Base-by-base conservation (phyloP, 129 eudicot genomes). In the Flaveria bidentis region DNA sequence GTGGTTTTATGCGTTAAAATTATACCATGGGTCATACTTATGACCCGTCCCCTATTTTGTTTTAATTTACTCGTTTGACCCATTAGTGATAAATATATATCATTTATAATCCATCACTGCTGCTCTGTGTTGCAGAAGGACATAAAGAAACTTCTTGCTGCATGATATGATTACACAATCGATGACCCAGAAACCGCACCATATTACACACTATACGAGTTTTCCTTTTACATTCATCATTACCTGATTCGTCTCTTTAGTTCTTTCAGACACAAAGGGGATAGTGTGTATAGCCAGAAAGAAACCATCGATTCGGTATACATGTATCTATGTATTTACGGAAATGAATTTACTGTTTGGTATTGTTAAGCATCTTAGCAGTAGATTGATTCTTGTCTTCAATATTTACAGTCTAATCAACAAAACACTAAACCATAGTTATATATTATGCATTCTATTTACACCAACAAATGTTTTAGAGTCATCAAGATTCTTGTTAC, bases 101-200 rank as follows among this genome's bases (percentile, higher is more conserved):
- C 6, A 33, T 2, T 9, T 36, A 22, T 22, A 69, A 6, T 20
- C 26, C n/a, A 10, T 42, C 11, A 52, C 68, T 72, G 14, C 46
- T 52, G n/a, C 15, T 17, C 39, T 53, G 16, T 83, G 53, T 41
- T 92, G 72, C 96, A 93, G 98, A 86, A 86, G 81, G 96, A 93
- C 83, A 85, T 90, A 51, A 77, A 69, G 87, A 93, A 88, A 81
- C 95, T 93, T 44, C 76, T 93, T 76, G 95, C 96, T 5, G 90
- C 89, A 23, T 87, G 67, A 4, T 56, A 28, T 15, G 71, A 72
- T 56, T 53, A 44, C 44, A 42, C 53, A 45, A 64, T 16, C 5
- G 10, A 66, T 39, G 47, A 55, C 33, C 6, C n/a, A 39, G 18
- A 73, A 15, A 56, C 41, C 36, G 12, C 26, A 16, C 44, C 1